Base-by-base conservation (phyloP, 495 filamentous ascomycete genomes). In the Neurospora sp. region DNA sequence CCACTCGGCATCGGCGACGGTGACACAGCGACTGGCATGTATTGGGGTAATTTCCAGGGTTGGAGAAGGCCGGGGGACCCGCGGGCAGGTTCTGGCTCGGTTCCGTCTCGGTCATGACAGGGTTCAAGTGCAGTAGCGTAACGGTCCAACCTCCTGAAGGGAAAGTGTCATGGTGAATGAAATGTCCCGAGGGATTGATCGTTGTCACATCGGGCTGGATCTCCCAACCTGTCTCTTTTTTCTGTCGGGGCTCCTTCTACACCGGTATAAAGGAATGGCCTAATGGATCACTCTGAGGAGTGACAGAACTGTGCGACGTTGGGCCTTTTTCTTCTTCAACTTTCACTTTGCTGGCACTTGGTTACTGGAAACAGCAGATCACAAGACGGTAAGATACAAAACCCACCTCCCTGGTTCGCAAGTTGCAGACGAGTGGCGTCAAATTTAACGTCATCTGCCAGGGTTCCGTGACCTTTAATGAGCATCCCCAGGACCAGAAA, bases 361-460 rank as follows among this genome's bases (percentile, higher is more conserved):
- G 31, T 66, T 19, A 66, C 15, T 66, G 54, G 54, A 66, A 15
- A 34, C 28, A 66, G 24, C 28, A 34, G 15, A 36, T 66, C 17
- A 34, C 28, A 34, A 28, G 21, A 66, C 54, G 54, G 54, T 66
- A 66, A 66, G 28, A 17, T 66, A 66, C 54, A 9, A 28, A 15
- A 24, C 21, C 21, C 45, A 15, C n/a, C 11, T 11, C 54, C 28
- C 31, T 36, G 15, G 54, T 34, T 36, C 28, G 24, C 54, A 15
- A 66, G 54, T 66, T 66, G 54, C 54, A 66, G 28, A 66, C 54
- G 54, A 66, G 54, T 66, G 54, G 54, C 54, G 54, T 54, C 70
- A 71, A 71, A 71, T 71, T 71, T 54, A 54, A 71, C 70, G 70
- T 71, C 70, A 71, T 54, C 70, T 71, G 28, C 37, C 39, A 48